Conservation (phyloP, 2,329 filamentous ascomycete genomes). For the Leptodontidium sp. region DNA sequence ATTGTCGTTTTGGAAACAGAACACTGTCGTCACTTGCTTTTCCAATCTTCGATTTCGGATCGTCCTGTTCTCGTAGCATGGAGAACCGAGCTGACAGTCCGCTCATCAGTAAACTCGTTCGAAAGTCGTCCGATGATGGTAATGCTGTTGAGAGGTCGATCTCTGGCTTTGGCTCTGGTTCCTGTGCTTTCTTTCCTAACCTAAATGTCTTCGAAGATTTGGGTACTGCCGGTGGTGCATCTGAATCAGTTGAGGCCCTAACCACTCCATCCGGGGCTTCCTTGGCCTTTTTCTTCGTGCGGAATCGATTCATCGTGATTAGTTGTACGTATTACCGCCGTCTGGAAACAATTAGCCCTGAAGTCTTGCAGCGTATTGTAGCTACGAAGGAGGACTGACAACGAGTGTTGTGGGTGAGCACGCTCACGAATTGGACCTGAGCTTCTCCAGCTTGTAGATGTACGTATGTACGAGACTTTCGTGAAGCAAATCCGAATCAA, state of each 20-base stretch:
- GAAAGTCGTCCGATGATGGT: conserved; percentile 87
- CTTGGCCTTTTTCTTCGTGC: conserved; percentile 75
- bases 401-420: conserved; percentile 36
- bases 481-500: conserved; percentile 20
- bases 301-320: conserved; percentile 76
- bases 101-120: conserved; percentile 95
- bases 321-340: conserved; percentile 19
- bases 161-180: conserved; percentile 66
- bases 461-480: background rate
- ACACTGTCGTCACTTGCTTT: conserved; percentile 97
- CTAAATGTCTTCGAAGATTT: conserved; percentile 63
- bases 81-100: conserved; percentile 95
- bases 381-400: conserved; percentile 27
- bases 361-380: background rate
- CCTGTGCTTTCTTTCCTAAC: conserved; percentile 60
- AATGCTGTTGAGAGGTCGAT: conserved; percentile 78
- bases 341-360: conserved; percentile 15
- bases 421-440: conserved; percentile 35
- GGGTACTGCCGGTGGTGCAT: conserved; percentile 48
- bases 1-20: conserved; percentile 79
- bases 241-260: conserved; percentile 63
- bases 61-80: conserved; percentile 94
- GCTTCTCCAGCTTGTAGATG: conserved; percentile 33
- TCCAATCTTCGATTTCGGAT: conserved; percentile 85
- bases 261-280: conserved; percentile 57